Percentiles rank a stretch among this genome's conserved stretches.
Conservation (phyloP, 805 yeast species). For the Spathaspora girioi region DNA sequence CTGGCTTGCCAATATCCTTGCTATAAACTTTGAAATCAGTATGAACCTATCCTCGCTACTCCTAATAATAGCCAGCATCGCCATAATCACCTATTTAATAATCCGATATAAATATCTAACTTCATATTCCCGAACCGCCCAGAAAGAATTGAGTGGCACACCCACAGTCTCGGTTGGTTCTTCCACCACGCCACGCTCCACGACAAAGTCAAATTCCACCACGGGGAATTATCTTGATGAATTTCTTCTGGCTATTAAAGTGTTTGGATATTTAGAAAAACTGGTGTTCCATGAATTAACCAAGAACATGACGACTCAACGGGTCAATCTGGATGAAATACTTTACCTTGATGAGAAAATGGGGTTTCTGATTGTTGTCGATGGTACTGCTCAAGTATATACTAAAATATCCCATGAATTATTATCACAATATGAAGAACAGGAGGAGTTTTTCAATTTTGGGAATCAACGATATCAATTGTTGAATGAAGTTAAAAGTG, state of each 20-base stretch:
- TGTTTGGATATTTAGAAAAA: conserved; percentile 88
- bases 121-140: conserved; percentile 45
- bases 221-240: conserved; percentile 75
- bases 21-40: conserved; percentile 43
- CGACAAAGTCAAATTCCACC: conserved; percentile 29
- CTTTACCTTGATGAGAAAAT: conserved; percentile 67
- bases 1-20: background rate
- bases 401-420: conserved; percentile 40
- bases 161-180: background rate
- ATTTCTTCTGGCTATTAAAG: conserved; percentile 84
- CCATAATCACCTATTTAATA: conserved; percentile 35
- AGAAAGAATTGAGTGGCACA: conserved; percentile 23
- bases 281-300: conserved; percentile 92
- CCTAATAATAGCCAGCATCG: conserved; percentile 19
- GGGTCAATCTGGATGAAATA: conserved; percentile 72
- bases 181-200: background rate
- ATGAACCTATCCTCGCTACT: conserved; percentile 46
- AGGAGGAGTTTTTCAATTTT: conserved; percentile 35
- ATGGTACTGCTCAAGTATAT: conserved; percentile 81
- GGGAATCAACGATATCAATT: conserved; percentile 67
- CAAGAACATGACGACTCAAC: conserved; percentile 85
- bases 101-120: conserved; percentile 64
- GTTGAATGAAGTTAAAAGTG: conserved; percentile 75
- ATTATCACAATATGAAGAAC: conserved; percentile 17
- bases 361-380: conserved; percentile 91